Evolutionary conservation across 805 yeast genomes (phyloP).

Genomic region (Yarrowia porcina): DNA sequence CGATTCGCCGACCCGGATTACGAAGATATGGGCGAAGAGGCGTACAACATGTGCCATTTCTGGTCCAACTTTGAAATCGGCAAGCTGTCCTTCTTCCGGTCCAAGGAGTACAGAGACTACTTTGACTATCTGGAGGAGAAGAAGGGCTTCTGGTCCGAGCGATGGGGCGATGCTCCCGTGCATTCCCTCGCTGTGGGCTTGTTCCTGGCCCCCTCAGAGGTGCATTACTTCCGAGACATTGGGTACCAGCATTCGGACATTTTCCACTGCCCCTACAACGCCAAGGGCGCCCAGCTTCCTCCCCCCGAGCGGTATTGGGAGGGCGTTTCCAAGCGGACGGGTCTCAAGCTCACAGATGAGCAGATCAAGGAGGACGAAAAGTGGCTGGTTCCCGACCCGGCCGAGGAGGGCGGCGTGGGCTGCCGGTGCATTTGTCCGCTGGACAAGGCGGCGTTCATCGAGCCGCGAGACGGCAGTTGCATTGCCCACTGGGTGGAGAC

Average conservation of each 20-base stretch:
- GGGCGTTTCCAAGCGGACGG: conserved; percentile 5
- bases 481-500: conserved; percentile 36
- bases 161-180: conserved; percentile 98
- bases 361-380: conserved; percentile 40
- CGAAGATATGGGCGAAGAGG: conserved; percentile 33
- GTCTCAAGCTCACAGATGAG: conserved; percentile 32
- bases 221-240: conserved; percentile 89
- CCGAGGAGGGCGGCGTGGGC: conserved; percentile 57
- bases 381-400: conserved; percentile 43
- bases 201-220: conserved; percentile 60
- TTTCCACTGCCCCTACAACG: conserved; percentile 78
- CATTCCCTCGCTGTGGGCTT: conserved; percentile 84
- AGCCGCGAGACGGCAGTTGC: conserved; percentile 39
- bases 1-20: conserved; percentile 33
- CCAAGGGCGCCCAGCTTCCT: conserved; percentile 43
- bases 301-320: conserved; percentile 18
- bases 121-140: conserved; percentile 64
- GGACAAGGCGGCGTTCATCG: conserved; percentile 45
- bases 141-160: conserved; percentile 83
- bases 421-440: conserved; percentile 73
- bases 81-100: conserved; percentile 66
- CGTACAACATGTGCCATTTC: conserved; percentile 76
- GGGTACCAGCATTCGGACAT: conserved; percentile 82
- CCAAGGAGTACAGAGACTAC: conserved; percentile 61
- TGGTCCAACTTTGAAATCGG: conserved; percentile 96